Conservation (phyloP, 108 stramenopile genomes). For the Schizochytrium sp. region DNA sequence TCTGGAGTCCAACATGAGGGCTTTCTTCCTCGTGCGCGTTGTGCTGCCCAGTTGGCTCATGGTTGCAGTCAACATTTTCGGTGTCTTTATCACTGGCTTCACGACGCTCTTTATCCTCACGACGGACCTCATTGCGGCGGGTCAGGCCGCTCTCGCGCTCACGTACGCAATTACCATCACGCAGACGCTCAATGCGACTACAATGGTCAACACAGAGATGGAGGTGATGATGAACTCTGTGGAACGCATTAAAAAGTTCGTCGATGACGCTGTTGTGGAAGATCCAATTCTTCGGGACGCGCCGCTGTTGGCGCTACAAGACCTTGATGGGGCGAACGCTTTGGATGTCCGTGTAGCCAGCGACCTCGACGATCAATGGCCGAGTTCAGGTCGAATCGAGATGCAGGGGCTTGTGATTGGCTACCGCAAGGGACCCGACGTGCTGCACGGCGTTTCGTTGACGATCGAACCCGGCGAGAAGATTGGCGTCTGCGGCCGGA, state of each 20-base stretch:
- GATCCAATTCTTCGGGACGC: not conserved
- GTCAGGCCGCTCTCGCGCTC: conserved; percentile 74
- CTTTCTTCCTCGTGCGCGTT: conserved; percentile 64
- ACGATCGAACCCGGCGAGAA: conserved; percentile 22
- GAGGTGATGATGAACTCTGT: conserved; percentile 52
- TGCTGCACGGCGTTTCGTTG: conserved; percentile 37
- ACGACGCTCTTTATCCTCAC: conserved; percentile 61
- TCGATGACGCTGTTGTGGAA: not conserved
- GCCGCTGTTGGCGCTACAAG: not conserved
- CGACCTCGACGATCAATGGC: conserved; percentile 56
- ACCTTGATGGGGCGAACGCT: not conserved
- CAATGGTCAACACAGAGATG: conserved; percentile 76
- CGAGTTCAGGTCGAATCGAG: conserved; percentile 60
- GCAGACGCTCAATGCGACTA: conserved; percentile 76
- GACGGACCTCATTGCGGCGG: not conserved
- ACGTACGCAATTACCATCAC: conserved; percentile 76
- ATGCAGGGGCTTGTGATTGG: conserved; percentile 61
- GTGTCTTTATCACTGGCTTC: conserved; percentile 59
- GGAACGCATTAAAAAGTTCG: not conserved
- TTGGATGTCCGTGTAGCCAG: not conserved
- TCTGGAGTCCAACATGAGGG: conserved; percentile 73
- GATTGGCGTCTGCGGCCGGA: conserved; percentile 50
- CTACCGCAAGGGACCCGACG: conserved; percentile 63
- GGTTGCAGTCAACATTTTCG: conserved; percentile 72
- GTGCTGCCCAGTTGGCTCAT: conserved; percentile 84